Conservation (phyloP, 495 filamentous ascomycete species). For the Barbatosphaeria neglecta region DNA sequence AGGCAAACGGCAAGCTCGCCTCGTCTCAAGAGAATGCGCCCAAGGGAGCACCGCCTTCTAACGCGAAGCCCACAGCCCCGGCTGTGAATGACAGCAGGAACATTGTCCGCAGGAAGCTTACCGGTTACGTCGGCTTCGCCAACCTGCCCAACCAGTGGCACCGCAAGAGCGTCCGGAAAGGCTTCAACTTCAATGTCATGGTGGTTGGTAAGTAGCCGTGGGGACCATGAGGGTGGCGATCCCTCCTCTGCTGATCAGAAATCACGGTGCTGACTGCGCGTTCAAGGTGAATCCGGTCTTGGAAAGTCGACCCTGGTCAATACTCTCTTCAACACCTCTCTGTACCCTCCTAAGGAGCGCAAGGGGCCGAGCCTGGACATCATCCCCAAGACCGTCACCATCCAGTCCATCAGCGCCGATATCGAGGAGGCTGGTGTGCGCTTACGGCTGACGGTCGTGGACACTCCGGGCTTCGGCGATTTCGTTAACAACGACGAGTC, state of each 20-base stretch:
- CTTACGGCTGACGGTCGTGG: constrained; percentile 90
- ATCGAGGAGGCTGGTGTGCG: constrained; percentile 99
- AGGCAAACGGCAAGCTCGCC: constrained; percentile 42
- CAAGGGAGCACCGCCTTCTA: constrained; percentile 60
- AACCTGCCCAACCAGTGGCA: constrained; percentile 99
- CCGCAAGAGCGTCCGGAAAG: constrained; percentile 98
- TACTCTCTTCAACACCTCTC: constrained; percentile 97
- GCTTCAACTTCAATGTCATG: constrained; percentile 99
- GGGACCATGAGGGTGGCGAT: not conserved
- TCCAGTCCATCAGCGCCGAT: constrained; percentile 96
- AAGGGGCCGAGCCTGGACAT: constrained; percentile 94
- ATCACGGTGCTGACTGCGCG: constrained; percentile 4
- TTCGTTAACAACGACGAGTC: constrained; percentile 99
- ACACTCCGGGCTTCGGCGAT: constrained; percentile 96
- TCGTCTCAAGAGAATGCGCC: constrained; percentile 26
- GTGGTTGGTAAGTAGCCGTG: constrained; percentile 72
- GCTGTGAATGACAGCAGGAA: constrained; percentile 84
- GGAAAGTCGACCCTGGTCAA: constrained; percentile 99
- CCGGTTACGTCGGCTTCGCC: constrained; percentile 96
- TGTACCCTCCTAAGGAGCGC: constrained; percentile 97
- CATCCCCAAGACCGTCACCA: constrained; percentile 96
- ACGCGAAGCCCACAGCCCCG: constrained; percentile 63
- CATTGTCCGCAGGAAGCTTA: constrained; percentile 95
- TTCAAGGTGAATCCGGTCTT: constrained; percentile 88
- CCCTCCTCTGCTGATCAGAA: not conserved